phyloP scores from a whole-genome alignment of 2,329 filamentous ascomycete genomes.

The Talaromyces verruculosus region DNA sequence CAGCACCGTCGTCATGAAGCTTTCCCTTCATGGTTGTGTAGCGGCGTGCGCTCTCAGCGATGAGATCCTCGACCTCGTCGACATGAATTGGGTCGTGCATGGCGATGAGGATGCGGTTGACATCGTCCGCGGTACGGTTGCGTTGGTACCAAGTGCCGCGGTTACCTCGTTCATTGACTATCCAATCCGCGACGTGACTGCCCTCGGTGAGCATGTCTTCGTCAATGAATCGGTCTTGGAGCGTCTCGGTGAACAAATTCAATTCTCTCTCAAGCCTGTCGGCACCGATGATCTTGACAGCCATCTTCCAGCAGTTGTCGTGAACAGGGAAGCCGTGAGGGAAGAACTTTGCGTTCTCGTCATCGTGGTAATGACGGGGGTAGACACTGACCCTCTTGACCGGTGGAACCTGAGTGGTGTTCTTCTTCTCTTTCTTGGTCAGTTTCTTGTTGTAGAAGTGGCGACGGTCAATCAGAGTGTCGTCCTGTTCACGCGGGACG shows the following conservation, averaged over 20 bases:
- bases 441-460: slow-evolving; percentile 19
- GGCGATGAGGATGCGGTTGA: slow-evolving; percentile 12
- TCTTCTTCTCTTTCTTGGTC: not conserved
- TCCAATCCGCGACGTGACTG: slow-evolving; percentile 7
- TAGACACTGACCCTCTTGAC: slow-evolving; percentile 15
- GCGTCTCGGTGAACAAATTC: not conserved
- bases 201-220: not conserved
- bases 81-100: slow-evolving; percentile 12
- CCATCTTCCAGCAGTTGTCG: slow-evolving; percentile 19
- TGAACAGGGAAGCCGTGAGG: slow-evolving; percentile 19
- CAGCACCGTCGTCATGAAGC: not conserved
- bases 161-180: slow-evolving; percentile 6
- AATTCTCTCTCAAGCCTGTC: slow-evolving; percentile 7
- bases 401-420: not conserved
- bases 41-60: slow-evolving; percentile 15
- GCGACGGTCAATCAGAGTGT: slow-evolving; percentile 5
- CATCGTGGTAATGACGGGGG: slow-evolving; percentile 14
- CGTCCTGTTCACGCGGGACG: slow-evolving; percentile 11
- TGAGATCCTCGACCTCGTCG: slow-evolving; percentile 15
- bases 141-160: not conserved
- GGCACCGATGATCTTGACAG: slow-evolving; percentile 7
- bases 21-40: slow-evolving; percentile 1
- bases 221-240: slow-evolving; percentile 2
- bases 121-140: not conserved
- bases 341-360: slow-evolving; percentile 3